phyloP scores from a whole-genome alignment of 306 rosid species.

The Inga laurina region DNA sequence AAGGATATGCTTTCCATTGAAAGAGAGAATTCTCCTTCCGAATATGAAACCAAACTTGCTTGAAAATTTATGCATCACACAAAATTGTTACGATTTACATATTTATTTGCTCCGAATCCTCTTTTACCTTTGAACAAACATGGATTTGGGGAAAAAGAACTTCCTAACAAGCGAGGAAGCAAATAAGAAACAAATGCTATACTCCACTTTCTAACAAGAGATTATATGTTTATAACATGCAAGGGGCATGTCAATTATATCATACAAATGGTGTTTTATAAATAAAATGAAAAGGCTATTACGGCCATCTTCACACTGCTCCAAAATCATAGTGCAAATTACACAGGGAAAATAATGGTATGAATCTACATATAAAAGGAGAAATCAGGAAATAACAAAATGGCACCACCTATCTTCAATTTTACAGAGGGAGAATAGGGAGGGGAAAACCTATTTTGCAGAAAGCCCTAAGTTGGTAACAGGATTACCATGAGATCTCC shows the following conservation, averaged over 20 bases:
- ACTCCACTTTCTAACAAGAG: slow-evolving; percentile 18
- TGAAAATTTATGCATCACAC: no score
- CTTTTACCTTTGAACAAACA: not conserved
- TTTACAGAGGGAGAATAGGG: slow-evolving; percentile 39
- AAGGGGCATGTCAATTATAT: slow-evolving; percentile 27
- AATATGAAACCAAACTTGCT: no score
- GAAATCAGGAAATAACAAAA: slow-evolving; percentile 45
- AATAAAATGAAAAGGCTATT: slow-evolving; percentile 32
- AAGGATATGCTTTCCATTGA: no score
- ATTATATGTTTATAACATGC: slow-evolving; percentile 31
- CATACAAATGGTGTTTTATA: slow-evolving; percentile 14
- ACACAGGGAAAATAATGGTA: slow-evolving; percentile 50
- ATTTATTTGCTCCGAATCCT: not conserved
- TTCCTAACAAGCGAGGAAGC: not conserved
- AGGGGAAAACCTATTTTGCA: slow-evolving; percentile 36
- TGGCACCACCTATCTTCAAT: slow-evolving; percentile 50
- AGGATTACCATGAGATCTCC: slow-evolving; percentile 30
- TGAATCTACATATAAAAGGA: slow-evolving; percentile 55
- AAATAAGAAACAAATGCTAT: slow-evolving; percentile 24
- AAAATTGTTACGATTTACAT: no score
- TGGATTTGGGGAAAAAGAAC: not conserved
- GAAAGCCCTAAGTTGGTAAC: slow-evolving; percentile 33
- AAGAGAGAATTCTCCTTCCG: no score
- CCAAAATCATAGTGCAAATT: slow-evolving; percentile 41
- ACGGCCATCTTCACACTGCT: slow-evolving; percentile 45